These are phyloP conservation scores for Malassezia japonica DNA, from an alignment of 1,284 basidiomycete species.

Conservation along the genomic window DNA sequence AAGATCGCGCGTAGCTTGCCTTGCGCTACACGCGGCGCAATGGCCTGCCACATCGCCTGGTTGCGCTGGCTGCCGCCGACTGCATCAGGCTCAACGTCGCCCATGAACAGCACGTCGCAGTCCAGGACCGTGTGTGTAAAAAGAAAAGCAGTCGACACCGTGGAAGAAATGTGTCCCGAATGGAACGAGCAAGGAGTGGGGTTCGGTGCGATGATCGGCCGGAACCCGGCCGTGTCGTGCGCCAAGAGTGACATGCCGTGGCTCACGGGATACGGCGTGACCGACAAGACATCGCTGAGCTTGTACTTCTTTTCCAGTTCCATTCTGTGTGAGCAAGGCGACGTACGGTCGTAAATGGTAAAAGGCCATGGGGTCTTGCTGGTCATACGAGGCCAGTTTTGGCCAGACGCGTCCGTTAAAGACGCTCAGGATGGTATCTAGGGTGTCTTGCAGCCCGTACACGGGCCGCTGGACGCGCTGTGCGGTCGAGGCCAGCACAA, in stretches of 20 bases:
- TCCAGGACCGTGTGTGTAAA: constrained; percentile 36
- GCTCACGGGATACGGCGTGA: not conserved
- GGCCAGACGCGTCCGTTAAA: constrained; percentile 74
- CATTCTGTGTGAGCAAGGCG: constrained; percentile 3
- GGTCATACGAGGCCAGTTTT: constrained; percentile 64
- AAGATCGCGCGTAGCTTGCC: constrained; percentile 35
- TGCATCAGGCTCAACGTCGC: constrained; percentile 43
- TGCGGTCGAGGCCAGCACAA: constrained; percentile 66
- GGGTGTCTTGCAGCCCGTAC: constrained; percentile 57
- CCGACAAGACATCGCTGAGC: too few species aligned
- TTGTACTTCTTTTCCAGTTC: not conserved
- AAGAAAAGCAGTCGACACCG: constrained; percentile 40
- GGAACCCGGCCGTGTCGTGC: too few species aligned
- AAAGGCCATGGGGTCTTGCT: constrained; percentile 45
- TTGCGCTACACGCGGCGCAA: constrained; percentile 28
- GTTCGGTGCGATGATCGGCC: too few species aligned
- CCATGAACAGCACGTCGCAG: constrained; percentile 41
- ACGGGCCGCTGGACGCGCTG: constrained; percentile 61
- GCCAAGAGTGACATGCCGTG: not conserved
- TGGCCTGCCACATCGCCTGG: constrained; percentile 31
- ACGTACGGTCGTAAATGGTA: constrained; percentile 33
- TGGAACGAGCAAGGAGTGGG: too few species aligned
- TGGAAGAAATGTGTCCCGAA: not conserved
- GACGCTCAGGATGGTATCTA: constrained; percentile 62
- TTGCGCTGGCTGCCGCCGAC: constrained; percentile 31